Conservation (phyloP, 208 protist species). For the Phytomonas sp. region DNA sequence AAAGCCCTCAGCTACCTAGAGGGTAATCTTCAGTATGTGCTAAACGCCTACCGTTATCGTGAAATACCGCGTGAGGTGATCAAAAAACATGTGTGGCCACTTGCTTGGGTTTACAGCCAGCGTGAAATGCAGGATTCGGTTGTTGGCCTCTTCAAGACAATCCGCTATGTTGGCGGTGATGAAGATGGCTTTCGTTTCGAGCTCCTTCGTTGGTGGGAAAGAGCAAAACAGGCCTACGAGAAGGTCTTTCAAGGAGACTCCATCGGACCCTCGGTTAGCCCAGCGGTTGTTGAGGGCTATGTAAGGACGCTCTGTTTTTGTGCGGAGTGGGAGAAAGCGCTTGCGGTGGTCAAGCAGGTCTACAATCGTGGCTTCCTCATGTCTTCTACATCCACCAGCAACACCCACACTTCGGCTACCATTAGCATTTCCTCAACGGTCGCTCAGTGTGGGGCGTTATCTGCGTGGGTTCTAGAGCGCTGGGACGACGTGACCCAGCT, state of each 20-base stretch:
- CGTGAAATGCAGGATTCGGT: constrained; percentile 89
- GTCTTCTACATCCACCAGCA: constrained; percentile 7
- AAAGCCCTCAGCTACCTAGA: constrained; percentile 86
- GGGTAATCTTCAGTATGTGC: constrained; percentile 51
- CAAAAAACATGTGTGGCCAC: constrained; percentile 66
- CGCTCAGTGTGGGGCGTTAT: constrained; percentile 66
- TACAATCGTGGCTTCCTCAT: background rate
- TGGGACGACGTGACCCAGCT: constrained; percentile 77
- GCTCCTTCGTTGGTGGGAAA: constrained; percentile 80
- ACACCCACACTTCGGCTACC: background rate
- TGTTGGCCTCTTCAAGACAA: constrained; percentile 76
- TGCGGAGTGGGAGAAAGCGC: constrained; percentile 72
- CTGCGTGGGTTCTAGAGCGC: constrained; percentile 73
- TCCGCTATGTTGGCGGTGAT: constrained; percentile 67
- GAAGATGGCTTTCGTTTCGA: constrained; percentile 80
- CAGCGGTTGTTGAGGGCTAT: constrained; percentile 40
- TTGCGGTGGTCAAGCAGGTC: constrained; percentile 45
- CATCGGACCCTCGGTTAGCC: background rate
- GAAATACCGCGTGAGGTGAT: constrained; percentile 69
- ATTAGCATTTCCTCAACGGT: constrained; percentile 41
- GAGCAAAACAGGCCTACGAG: constrained; percentile 75
- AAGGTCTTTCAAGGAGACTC: constrained; percentile 17
- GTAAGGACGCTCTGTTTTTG: constrained; percentile 84
- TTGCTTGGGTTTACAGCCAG: constrained; percentile 86
- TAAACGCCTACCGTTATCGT: constrained; percentile 60